Base-by-base conservation (phyloP, 2,329 filamentous ascomycete genomes). In the Botryotinia convoluta region DNA sequence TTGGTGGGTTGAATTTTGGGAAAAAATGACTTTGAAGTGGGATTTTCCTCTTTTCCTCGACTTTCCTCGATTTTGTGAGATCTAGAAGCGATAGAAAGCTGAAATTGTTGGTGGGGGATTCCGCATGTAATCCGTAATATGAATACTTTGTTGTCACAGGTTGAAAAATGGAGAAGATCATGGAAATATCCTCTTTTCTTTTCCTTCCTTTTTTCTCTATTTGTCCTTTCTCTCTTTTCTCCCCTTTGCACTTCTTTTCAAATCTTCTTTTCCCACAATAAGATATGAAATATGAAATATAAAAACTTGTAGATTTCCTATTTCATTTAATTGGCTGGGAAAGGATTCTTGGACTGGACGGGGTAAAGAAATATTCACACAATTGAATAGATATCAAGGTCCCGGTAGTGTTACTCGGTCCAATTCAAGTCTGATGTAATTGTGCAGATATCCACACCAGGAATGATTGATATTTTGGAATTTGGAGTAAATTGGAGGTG, bases 401-500 rank as follows among this genome's bases (percentile, higher is more conserved):
- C 60, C n/a, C n/a, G n/a, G 12, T 4, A 35, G 8, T 26, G 37
- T 22, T 57, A 39, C 60, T 71, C 69, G 61, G 37, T 65, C 61
- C n/a, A 59, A 72, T 59, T 37, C 16, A 57, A 18, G 39, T 59
- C 61, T 72, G 71, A 72, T 72, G 71, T 72, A 72, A 72, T 72
- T 60, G 61, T 72, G 71, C 71, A 72, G 71, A 63, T 68, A 39
- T 51, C 45, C 64, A 67, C 45, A 57, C n/a, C 51, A 39, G 2
- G 5, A 67, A 16, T 39, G 64, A 32, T 1, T 39, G 45, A 35
- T 26, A 14, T 26, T 22, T 44, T 32, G 12, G 32, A 61, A 14
- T 32, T 32, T 67, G n/a, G 16, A 51, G 45, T 2, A 26, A 1
- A 4, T 44, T 20, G n/a, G 9, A 39, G 45, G 45, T 37, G 26